These are phyloP conservation scores for Clonostachys rosea DNA, from an alignment of 2,329 filamentous ascomycete genomes.

Conservation along the genomic window DNA sequence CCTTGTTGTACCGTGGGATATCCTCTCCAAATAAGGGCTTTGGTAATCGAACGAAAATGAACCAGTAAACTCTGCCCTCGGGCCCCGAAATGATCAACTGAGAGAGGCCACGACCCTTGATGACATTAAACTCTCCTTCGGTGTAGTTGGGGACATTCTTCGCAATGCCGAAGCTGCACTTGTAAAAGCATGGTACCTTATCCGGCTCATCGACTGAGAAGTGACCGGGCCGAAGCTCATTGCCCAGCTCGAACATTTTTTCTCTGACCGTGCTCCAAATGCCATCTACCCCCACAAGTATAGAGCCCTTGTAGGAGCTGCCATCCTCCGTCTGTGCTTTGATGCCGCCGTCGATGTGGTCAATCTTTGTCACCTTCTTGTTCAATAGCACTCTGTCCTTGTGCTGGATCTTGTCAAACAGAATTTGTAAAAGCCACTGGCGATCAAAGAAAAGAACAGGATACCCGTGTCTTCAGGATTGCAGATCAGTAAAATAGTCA, in stretches of 20 bases:
- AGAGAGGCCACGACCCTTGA: background rate
- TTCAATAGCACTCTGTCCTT: conserved; percentile 12
- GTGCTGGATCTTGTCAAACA: conserved; percentile 22
- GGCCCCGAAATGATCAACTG: background rate
- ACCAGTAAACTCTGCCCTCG: background rate
- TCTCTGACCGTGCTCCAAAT: background rate
- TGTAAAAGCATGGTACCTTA: conserved; percentile 14
- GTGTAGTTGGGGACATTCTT: conserved; percentile 11
- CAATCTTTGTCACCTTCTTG: conserved; percentile 6
- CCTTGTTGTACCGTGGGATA: background rate
- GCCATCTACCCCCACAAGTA: background rate
- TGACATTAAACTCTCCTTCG: background rate
- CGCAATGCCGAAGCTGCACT: conserved; percentile 30
- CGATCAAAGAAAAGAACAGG: conserved; percentile 24
- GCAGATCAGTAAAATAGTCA: background rate
- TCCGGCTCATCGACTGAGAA: conserved; percentile 13
- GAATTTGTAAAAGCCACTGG: conserved; percentile 18
- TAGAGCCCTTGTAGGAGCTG: background rate
- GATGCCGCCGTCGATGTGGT: conserved; percentile 7
- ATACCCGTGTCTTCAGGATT: conserved; percentile 16
- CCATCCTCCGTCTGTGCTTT: conserved; percentile 10
- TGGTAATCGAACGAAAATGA: background rate
- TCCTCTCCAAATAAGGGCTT: background rate
- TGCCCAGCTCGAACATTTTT: conserved; percentile 5
- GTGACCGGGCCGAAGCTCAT: conserved; percentile 12